These are phyloP conservation scores for Mortierella sp. DNA, from an alignment of 371 early-diverging fungal species.

Conservation along the genomic window DNA sequence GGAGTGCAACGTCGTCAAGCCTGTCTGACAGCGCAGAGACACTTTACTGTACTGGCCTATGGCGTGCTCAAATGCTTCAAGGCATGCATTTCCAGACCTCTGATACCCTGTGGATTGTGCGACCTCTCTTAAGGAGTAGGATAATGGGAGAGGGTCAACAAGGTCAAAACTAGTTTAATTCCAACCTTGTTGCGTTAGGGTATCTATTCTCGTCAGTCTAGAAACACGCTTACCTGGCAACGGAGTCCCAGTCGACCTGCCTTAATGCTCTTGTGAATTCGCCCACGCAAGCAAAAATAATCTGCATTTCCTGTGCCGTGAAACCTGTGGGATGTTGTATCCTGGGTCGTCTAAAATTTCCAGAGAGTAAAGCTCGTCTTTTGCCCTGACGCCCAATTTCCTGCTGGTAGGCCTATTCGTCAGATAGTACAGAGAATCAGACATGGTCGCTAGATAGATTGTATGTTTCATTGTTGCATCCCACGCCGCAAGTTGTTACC, in stretches of 20 bases:
- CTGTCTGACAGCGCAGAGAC: not conserved
- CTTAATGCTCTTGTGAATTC: conserved; percentile 5
- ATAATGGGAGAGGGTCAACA: not conserved
- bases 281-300: conserved; percentile 14
- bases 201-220: not conserved
- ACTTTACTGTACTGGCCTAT: conserved; percentile 14
- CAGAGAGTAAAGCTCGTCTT: not conserved
- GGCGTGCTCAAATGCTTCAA: conserved; percentile 22
- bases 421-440: not conserved
- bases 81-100: not conserved
- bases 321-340: not conserved
- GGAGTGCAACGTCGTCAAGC: conserved; percentile 2
- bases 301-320: conserved; percentile 17
- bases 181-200: not conserved
- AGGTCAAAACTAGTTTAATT: too few species aligned
- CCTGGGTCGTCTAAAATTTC: not conserved
- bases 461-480: not conserved
- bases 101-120: conserved; percentile 12
- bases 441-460: not conserved
- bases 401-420: conserved; percentile 18
- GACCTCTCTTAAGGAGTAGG: conserved; percentile 15
- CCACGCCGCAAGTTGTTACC: conserved; percentile 1
- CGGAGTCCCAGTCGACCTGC: conserved; percentile 30
- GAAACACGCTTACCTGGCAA: conserved; percentile 20
- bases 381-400: conserved; percentile 5